A percentile compares a stretch with the other conserved stretches of the same genome.
phyloP scores from a whole-genome alignment of 306 rosid genomes.

The Morella rubra region DNA sequence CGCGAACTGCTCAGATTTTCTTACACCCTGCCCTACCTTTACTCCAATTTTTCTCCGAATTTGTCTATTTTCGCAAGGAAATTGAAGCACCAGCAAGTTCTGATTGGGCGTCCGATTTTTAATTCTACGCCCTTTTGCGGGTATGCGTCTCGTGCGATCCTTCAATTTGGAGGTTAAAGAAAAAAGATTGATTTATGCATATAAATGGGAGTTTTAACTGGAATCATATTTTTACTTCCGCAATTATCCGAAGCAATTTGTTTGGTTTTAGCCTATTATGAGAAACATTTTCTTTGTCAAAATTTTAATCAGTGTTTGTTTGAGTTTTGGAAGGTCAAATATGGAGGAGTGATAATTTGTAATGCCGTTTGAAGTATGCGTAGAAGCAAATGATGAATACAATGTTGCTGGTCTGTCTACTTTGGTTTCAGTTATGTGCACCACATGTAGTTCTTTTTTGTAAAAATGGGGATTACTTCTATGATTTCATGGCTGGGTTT shows the following conservation, averaged over 20 bases:
- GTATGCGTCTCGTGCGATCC: conserved; percentile 6
- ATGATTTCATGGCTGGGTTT: background rate
- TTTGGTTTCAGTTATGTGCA: background rate
- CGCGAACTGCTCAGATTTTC: background rate
- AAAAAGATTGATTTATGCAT: background rate
- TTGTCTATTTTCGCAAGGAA: background rate
- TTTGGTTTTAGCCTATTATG: background rate
- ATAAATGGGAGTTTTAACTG: background rate
- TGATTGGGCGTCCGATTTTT: background rate
- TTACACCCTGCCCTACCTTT: conserved; percentile 29
- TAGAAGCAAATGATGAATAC: background rate
- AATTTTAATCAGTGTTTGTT: background rate
- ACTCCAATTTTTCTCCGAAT: background rate
- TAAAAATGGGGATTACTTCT: too few relatives aligned
- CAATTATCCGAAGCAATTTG: background rate
- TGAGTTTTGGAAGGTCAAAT: too few relatives aligned
- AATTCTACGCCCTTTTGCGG: conserved; percentile 4
- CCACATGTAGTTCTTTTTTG: background rate
- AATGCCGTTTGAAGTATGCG: background rate
- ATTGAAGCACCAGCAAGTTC: background rate
- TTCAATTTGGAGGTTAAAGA: background rate
- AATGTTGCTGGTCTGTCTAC: background rate
- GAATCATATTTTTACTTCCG: background rate
- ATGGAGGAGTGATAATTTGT: too few relatives aligned
- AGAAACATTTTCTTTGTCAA: background rate